Conservation (phyloP, 2,329 filamentous ascomycete genomes). For the Alternaria brassicicola region DNA sequence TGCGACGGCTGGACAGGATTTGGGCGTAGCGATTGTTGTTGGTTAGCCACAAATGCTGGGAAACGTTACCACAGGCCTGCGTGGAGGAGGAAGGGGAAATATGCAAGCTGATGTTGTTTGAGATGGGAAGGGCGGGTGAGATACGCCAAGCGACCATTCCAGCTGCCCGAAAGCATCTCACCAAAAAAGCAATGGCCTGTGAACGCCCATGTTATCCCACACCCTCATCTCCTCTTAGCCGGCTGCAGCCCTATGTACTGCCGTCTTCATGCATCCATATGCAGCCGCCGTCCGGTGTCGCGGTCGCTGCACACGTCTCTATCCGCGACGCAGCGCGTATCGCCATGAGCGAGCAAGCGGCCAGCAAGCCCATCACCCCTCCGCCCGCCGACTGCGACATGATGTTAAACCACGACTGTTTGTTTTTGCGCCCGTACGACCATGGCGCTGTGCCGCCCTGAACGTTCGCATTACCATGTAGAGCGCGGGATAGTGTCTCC, state of each 20-base stretch:
- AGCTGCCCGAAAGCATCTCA: slow-evolving; percentile 18
- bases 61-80: slow-evolving; percentile 22
- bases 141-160: slow-evolving; percentile 24
- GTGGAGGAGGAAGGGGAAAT: slow-evolving; percentile 16
- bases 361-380: slow-evolving; percentile 3
- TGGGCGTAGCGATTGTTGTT: slow-evolving; percentile 28
- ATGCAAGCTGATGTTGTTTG: slow-evolving; percentile 21
- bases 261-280: slow-evolving; percentile 17
- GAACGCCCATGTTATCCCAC: slow-evolving; percentile 20
- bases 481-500: slow-evolving; percentile 32
- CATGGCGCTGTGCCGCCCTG: slow-evolving; percentile 12
- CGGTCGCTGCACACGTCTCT: slow-evolving; percentile 18
- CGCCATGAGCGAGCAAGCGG: slow-evolving; percentile 9
- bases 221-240: slow-evolving; percentile 19
- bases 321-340: slow-evolving; percentile 20
- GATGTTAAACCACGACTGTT: slow-evolving; percentile 4
- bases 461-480: slow-evolving; percentile 10
- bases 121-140: slow-evolving; percentile 13
- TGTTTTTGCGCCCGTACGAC: slow-evolving; percentile 18
- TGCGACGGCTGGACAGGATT: slow-evolving; percentile 24
- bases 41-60: slow-evolving; percentile 18
- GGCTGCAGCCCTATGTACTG: slow-evolving; percentile 34
- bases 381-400: slow-evolving; percentile 5
- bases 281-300: slow-evolving; percentile 14
- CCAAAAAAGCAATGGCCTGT: slow-evolving; percentile 31